Percentiles rank a stretch among this genome's conserved stretches.
phyloP scores from a whole-genome alignment of 306 rosid species.

The Argentina anserina region DNA sequence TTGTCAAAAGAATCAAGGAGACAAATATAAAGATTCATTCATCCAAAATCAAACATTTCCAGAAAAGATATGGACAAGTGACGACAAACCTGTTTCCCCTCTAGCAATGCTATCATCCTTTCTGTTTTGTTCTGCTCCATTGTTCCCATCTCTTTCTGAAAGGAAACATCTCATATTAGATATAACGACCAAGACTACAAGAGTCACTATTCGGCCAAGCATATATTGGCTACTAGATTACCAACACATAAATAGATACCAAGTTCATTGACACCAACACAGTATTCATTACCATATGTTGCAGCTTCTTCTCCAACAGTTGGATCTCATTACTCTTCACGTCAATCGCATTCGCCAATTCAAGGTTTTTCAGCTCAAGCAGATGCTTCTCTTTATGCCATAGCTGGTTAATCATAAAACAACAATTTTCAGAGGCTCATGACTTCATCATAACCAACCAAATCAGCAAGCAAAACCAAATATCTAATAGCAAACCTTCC shows the following conservation, averaged over 20 bases:
- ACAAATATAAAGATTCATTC: not conserved
- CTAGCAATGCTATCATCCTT: constrained; percentile 47
- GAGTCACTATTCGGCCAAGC: too few species aligned
- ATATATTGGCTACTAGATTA: not conserved
- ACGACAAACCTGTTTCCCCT: constrained; percentile 50
- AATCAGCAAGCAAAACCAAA: not conserved
- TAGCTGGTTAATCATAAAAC: not conserved
- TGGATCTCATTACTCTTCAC: not conserved
- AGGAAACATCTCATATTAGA: not conserved
- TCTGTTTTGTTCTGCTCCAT: constrained; percentile 60
- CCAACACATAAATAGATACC: not conserved
- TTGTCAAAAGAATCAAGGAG: not conserved
- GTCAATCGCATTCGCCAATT: not conserved
- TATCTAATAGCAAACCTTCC: not conserved
- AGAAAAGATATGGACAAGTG: not conserved
- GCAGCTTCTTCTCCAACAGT: not conserved
- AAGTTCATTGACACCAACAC: not conserved
- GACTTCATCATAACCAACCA: not conserved
- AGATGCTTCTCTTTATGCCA: not conserved
- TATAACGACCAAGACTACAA: not conserved
- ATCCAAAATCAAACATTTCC: not conserved
- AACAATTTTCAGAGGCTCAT: not conserved
- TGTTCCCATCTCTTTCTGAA: constrained; percentile 62
- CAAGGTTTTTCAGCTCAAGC: constrained; percentile 3
- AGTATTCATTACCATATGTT: constrained; percentile 39